phyloP scores from a whole-genome alignment of 306 rosid genomes.

The Fragaria iinumae region DNA sequence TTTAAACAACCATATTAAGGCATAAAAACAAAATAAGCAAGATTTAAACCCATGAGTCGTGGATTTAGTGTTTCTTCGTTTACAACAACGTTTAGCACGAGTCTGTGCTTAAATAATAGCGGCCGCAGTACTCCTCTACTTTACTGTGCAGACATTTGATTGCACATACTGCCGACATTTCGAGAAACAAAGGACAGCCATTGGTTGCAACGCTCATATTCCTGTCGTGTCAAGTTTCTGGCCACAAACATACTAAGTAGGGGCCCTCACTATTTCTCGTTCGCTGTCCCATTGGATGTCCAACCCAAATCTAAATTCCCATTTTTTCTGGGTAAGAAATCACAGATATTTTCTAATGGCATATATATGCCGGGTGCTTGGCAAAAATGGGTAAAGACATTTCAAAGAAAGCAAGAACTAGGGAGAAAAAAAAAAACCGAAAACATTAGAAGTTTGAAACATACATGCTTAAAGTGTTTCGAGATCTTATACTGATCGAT shows the following conservation, averaged over 20 bases:
- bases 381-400: not conserved
- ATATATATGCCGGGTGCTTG: not conserved
- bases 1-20: no score
- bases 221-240: constrained; percentile 12
- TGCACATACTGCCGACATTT: constrained; percentile 32
- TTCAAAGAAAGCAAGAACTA: not conserved
- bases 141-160: not conserved
- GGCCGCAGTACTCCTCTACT: not conserved
- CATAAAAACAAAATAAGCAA: not conserved
- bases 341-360: not conserved
- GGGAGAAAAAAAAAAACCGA: not conserved
- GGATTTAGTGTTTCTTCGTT: no score
- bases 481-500: not conserved
- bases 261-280: not conserved
- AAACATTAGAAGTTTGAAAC: no score
- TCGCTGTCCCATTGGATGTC: not conserved
- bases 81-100: not conserved
- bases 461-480: no score
- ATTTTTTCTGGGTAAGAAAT: no score
- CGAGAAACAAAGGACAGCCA: not conserved
- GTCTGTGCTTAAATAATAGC: not conserved
- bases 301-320: not conserved
- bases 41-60: no score
- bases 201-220: not conserved
- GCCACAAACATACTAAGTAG: constrained; percentile 14